Conservation (phyloP, 352 stramenopile genomes). For the Pythium brachiatum region DNA sequence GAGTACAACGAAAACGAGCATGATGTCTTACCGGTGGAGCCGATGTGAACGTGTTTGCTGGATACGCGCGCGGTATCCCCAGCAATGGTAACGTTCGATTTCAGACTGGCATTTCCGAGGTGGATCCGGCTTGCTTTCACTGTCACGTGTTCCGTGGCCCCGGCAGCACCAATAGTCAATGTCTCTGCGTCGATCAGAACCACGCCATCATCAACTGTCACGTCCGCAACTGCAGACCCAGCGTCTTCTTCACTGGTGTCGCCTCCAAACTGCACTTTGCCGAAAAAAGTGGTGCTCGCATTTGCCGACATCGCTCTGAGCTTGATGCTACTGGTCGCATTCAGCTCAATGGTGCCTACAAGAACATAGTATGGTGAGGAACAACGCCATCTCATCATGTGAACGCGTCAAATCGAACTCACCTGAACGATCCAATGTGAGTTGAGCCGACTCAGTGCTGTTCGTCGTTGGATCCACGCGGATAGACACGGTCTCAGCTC, state of each 20-base stretch:
- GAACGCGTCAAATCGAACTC: neutral
- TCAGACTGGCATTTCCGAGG: conserved; percentile 14
- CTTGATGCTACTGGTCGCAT: conserved; percentile 5
- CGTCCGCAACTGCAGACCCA: neutral
- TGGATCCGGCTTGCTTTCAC: conserved; percentile 14
- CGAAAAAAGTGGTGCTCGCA: conserved; percentile 11
- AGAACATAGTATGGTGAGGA: neutral
- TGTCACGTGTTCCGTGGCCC: conserved; percentile 10
- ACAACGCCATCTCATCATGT: neutral
- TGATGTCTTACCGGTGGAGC: conserved; percentile 7
- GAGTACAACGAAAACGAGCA: neutral
- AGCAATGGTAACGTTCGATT: conserved; percentile 15
- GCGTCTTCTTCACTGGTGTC: neutral
- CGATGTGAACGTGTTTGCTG: conserved; percentile 7
- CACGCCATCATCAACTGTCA: conserved; percentile 10
- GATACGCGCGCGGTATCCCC: conserved; percentile 3
- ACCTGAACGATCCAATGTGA: conserved; percentile 12
- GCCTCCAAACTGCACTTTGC: conserved; percentile 14
- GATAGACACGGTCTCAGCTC: neutral
- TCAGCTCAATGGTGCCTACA: conserved; percentile 15
- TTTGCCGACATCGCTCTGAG: conserved; percentile 2
- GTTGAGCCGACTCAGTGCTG: neutral
- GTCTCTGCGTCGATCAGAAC: conserved; percentile 17
- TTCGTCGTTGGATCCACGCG: neutral
- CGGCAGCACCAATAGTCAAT: conserved; percentile 17